Conservation (phyloP, 108 stramenopile species). For the Pseudonitzschia multistriata region DNA sequence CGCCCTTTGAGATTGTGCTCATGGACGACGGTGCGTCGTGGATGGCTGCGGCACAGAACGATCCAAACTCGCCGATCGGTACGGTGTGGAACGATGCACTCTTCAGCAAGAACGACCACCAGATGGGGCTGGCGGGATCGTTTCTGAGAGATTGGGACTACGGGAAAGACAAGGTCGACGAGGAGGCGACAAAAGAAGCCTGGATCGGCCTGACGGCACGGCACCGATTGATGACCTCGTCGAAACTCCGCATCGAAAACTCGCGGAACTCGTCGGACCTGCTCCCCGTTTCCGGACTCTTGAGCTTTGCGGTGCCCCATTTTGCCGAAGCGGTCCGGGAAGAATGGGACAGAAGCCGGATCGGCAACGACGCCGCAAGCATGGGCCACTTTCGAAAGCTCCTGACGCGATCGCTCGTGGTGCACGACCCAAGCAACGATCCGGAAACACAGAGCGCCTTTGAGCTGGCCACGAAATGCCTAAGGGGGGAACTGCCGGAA, state of each 20-base stretch:
- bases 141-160: constrained; percentile 56
- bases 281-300: constrained; percentile 55
- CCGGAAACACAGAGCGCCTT: constrained; percentile 22
- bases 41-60: constrained; percentile 70
- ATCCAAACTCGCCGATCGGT: constrained; percentile 61
- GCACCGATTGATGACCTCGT: constrained; percentile 71
- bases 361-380: constrained; percentile 58
- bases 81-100: constrained; percentile 66
- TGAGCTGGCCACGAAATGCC: constrained; percentile 46
- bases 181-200: constrained; percentile 44
- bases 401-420: constrained; percentile 67
- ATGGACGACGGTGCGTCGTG: constrained; percentile 79
- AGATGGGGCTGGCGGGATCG: constrained; percentile 60
- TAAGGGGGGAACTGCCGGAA: constrained; percentile 51
- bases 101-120: constrained; percentile 62
- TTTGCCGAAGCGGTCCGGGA: constrained; percentile 70
- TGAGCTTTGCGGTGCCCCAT: constrained; percentile 70
- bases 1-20: constrained; percentile 71
- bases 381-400: constrained; percentile 71
- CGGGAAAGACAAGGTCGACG: constrained; percentile 28
- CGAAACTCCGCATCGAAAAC: constrained; percentile 24
- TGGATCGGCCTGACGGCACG: constrained; percentile 80
- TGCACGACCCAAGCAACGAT: constrained; percentile 37
- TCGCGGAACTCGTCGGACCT: constrained; percentile 33
- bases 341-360: constrained; percentile 81